Conservation (phyloP, 495 filamentous ascomycete genomes). For the Penicillium crystallinum region DNA sequence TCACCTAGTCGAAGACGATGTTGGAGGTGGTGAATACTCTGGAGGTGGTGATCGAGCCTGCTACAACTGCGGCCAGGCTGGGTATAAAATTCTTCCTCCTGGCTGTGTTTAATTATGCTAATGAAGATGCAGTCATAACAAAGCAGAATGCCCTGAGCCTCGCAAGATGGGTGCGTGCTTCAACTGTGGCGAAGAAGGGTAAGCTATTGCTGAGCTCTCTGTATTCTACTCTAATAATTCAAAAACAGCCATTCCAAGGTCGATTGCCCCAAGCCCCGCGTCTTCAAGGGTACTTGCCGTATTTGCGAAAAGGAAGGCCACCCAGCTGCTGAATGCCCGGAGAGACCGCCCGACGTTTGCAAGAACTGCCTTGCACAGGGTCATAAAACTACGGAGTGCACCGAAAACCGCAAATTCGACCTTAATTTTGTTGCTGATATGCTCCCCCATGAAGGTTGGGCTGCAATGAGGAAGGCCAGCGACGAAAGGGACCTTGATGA, state of each 20-base stretch:
- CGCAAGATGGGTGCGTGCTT: slow-evolving; percentile 8
- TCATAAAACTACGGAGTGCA: slow-evolving; percentile 62
- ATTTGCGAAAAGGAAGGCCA: slow-evolving; percentile 72
- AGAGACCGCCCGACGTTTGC: slow-evolving; percentile 58
- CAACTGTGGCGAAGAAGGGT: slow-evolving; percentile 18
- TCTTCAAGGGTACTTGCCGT: slow-evolving; percentile 67
- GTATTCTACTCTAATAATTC: background rate
- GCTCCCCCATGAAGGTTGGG: slow-evolving; percentile 66
- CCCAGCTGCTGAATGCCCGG: slow-evolving; percentile 64
- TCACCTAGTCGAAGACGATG: background rate
- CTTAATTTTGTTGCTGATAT: slow-evolving; percentile 53
- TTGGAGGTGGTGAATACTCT: background rate
- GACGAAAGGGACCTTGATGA: slow-evolving; percentile 63
- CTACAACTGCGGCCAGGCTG: slow-evolving; percentile 74
- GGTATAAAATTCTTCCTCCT: slow-evolving; percentile 42
- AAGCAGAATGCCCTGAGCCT: slow-evolving; percentile 7
- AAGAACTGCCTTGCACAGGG: slow-evolving; percentile 69
- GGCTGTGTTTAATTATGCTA: background rate
- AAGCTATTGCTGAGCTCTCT: background rate
- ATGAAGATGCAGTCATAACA: slow-evolving; percentile 1
- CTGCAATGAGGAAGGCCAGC: slow-evolving; percentile 55
- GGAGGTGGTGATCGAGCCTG: slow-evolving; percentile 40
- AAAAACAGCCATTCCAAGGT: slow-evolving; percentile 46
- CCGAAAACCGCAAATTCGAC: slow-evolving; percentile 63
- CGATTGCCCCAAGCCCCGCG: slow-evolving; percentile 61